phyloP scores from a whole-genome alignment of 2,329 filamentous ascomycete genomes.

The Phoma sp. region DNA sequence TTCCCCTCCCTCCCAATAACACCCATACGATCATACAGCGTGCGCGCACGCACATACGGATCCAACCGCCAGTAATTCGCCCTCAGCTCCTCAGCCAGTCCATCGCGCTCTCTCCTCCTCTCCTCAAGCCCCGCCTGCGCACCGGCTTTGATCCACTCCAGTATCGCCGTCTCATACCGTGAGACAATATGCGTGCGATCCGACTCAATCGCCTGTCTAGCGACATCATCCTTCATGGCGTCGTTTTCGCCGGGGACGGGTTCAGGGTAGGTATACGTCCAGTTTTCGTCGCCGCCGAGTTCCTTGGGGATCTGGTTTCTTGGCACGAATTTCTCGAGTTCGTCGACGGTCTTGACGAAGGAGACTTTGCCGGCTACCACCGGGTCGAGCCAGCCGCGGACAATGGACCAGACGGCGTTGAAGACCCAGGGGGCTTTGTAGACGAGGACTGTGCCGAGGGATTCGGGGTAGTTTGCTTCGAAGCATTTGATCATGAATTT shows the following conservation, averaged over 20 bases:
- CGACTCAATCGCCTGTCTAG: constrained; percentile 68
- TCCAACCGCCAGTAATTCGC: constrained; percentile 89
- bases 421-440: constrained; percentile 98
- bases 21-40: constrained; percentile 83
- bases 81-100: constrained; percentile 69
- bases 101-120: constrained; percentile 64
- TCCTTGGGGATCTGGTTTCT: constrained; percentile 77
- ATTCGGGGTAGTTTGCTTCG: constrained; percentile 97
- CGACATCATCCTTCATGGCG: constrained; percentile 68
- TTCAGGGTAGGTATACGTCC: constrained; percentile 83
- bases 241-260: constrained; percentile 79
- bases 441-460: constrained; percentile 84
- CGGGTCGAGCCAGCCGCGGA: constrained; percentile 94
- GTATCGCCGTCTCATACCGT: constrained; percentile 76
- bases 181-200: constrained; percentile 71
- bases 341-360: constrained; percentile 83
- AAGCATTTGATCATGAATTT: constrained; percentile 99
- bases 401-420: constrained; percentile 96
- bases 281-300: constrained; percentile 85
- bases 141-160: constrained; percentile 73
- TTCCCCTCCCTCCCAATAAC: constrained; percentile 72
- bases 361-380: constrained; percentile 94
- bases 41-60: constrained; percentile 82
- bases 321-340: constrained; percentile 79
- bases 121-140: constrained; percentile 52